A percentile compares a stretch with the other conserved stretches of the same genome.
phyloP scores from a whole-genome alignment of 345 rosid species.

The Sapria himalayana region DNA sequence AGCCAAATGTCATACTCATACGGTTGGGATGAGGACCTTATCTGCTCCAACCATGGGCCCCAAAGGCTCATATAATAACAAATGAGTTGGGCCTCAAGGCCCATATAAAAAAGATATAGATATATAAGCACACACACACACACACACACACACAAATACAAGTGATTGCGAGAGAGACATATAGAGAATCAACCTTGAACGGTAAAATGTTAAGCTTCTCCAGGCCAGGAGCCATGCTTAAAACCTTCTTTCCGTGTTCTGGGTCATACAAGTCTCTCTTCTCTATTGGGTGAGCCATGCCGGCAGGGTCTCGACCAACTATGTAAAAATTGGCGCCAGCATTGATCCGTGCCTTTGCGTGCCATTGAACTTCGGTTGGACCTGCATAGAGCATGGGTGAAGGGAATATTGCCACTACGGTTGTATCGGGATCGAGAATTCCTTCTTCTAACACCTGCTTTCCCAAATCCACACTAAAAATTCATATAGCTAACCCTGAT shows the following conservation, averaged over 20 bases:
- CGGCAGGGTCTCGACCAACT: slow-evolving; percentile 98
- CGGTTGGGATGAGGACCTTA: too few relatives aligned
- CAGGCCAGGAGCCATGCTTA: slow-evolving; percentile 96
- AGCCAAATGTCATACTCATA: too few relatives aligned
- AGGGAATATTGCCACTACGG: slow-evolving; percentile 84
- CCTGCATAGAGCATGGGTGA: slow-evolving; percentile 99
- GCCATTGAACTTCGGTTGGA: slow-evolving; percentile 99
- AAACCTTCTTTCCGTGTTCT: slow-evolving; percentile 86
- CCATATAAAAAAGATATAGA: too few relatives aligned
- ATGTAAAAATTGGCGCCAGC: slow-evolving; percentile 97
- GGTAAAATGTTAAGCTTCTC: slow-evolving; percentile 90
- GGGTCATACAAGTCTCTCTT: slow-evolving; percentile 91
- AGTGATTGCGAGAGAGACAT: neutral
- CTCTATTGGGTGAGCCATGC: slow-evolving; percentile 90
- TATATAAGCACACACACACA: too few relatives aligned
- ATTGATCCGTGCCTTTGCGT: slow-evolving; percentile 87
- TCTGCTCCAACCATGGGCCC: too few relatives aligned
- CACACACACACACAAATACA: too few relatives aligned
- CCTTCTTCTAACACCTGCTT: slow-evolving; percentile 78
- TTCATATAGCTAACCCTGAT: too few relatives aligned
- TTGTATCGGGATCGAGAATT: slow-evolving; percentile 74
- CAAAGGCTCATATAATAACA: too few relatives aligned
- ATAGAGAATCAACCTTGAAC: slow-evolving; percentile 37
- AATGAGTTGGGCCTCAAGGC: too few relatives aligned
- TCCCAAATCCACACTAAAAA: too few relatives aligned